Conservation (phyloP, 2,329 filamentous ascomycete genomes). For the Colletotrichum sp. region DNA sequence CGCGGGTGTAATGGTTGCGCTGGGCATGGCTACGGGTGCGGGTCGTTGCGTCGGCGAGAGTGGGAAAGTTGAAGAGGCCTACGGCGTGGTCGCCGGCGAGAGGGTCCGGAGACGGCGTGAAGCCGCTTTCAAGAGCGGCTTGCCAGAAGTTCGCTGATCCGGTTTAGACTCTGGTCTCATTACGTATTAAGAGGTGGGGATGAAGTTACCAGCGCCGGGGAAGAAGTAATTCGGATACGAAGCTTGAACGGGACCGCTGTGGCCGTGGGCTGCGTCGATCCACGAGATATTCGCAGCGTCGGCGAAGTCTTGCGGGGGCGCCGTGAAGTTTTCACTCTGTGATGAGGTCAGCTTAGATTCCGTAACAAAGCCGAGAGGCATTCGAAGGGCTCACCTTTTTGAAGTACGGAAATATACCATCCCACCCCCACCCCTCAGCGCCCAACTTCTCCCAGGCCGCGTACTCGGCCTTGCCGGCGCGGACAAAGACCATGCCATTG, state of each 20-base stretch:
- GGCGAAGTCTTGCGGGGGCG: conserved; percentile 6
- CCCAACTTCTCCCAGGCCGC: conserved; percentile 49
- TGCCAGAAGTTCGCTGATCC: conserved; percentile 28
- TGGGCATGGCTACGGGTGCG: conserved; percentile 32
- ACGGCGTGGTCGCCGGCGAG: conserved; percentile 23
- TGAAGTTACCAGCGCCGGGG: conserved; percentile 27
- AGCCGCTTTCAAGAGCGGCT: conserved; percentile 26
- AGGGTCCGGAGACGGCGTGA: conserved; percentile 27
- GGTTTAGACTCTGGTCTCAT: rapidly evolving
- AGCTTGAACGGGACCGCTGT: conserved; percentile 30
- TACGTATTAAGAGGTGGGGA: neutral
- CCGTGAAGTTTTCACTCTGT: conserved; percentile 23
- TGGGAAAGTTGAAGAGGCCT: conserved; percentile 30
- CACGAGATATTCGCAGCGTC: conserved; percentile 14
- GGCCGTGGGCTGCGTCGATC: conserved; percentile 27
- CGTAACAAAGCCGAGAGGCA: no score
- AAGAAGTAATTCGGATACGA: conserved; percentile 36
- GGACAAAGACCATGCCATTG: conserved; percentile 42
- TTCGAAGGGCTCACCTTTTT: conserved; percentile 30
- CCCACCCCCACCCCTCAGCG: conserved; percentile 44
- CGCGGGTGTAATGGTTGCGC: conserved; percentile 31
- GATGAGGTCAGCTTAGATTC: no score
- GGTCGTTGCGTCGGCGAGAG: conserved; percentile 30
- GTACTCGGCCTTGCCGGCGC: conserved; percentile 40
- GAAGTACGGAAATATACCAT: conserved; percentile 45